Base-by-base conservation (phyloP, 2,329 filamentous ascomycete genomes). In the Phyllosticta capitalensis region DNA sequence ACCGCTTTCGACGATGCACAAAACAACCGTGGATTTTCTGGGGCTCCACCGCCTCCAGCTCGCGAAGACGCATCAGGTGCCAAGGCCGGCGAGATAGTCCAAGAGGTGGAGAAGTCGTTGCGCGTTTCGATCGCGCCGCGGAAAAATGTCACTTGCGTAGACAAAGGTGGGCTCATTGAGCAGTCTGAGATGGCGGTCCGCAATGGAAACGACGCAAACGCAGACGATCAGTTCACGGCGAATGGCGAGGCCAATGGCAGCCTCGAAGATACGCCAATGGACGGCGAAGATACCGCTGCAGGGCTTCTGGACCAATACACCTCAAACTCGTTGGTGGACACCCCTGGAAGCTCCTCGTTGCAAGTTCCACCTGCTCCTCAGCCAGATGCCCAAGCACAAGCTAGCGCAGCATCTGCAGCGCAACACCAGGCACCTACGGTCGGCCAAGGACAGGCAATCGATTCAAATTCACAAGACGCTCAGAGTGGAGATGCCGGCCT, bases 151-250 rank as follows among this genome's bases (percentile, higher is more conserved):
- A 80, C 83, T 45, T 86, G 89, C 52, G 80, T 95, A 51, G 85
- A 94, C 67, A 88, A 89, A 67, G 91, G 90, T 54, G 90, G 90
- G 2, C 82, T 83, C 55, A 74, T 77, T 33, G 76, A 90, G 71
- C 83, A 90, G 28, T 65, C 70, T 5, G 67, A 65, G 17, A 52
- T 54, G n/a, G 50, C 64, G 17, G 65, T 61, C 17, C 67, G 70
- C 52, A 73, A 72, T 28, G 69, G 68, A 52, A 54, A 30, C 28
- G 60, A 61, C 22, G 49, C 33, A 28, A 60, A 52, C 48, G 54
- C 33, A 12, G 14, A 48, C 9, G 58, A 60, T 10, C 54, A 48
- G 7, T 48, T 38, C 14, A 20, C 50, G 22, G 51, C 24, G 38
- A 69, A 69, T 30, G 68, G 66, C 33, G 54, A 56, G 21, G 57